Evolutionary conservation across 805 yeast genomes (phyloP), one percentile per base, ranked within the genome.

Genomic region (Metschnikowia aberdeeniae): DNA sequence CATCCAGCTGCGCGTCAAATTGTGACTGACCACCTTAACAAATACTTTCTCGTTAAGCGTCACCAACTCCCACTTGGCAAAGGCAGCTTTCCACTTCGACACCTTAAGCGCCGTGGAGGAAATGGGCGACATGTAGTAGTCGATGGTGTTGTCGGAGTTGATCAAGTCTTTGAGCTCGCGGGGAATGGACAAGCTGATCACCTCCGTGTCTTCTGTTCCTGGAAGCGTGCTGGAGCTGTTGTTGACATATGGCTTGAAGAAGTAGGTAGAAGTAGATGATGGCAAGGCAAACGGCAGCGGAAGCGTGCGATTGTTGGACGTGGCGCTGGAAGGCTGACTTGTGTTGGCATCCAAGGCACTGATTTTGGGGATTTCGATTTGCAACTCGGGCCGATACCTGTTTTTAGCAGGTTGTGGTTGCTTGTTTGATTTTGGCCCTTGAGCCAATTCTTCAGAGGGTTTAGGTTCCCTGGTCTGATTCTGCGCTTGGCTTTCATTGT

Each of bases 281-380:
- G 76, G 76, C 51, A 70, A 60, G n/a, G 75, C 75, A 58, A 71
- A 71, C 7, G 76, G 70, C 40, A 66, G 60, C 6, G 72, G 71
- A 19, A 62, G 42, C 1, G 56, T 45, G 10, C 55, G 51, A 14
- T 60, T 50, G 7, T 43, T 40, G 19, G 50, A 38, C 14, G 52
- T 33, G 31, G 58, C 50, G 13, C 55, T 53, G 43, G 44, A 45
- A 9, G 54, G 50, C 30, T 44, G 46, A 32, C 48, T 47, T 10
- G 17, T 28, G 30, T 30, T 41, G n/a, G 40, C 43, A 36, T 43
- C 47, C 6, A 40, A 39, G 9, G 43, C 48, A 11, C 46, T 36
- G 19, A 49, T 45, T 27, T 52, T 46, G 22, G 57, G 57, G 36
- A 52, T 48, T 6, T 44, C 39, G n/a, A 54, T 52, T 12, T 40